These are phyloP conservation scores for Tricholoma saponaceum DNA, from an alignment of 768 basidiomycete species.

Conservation along the genomic window DNA sequence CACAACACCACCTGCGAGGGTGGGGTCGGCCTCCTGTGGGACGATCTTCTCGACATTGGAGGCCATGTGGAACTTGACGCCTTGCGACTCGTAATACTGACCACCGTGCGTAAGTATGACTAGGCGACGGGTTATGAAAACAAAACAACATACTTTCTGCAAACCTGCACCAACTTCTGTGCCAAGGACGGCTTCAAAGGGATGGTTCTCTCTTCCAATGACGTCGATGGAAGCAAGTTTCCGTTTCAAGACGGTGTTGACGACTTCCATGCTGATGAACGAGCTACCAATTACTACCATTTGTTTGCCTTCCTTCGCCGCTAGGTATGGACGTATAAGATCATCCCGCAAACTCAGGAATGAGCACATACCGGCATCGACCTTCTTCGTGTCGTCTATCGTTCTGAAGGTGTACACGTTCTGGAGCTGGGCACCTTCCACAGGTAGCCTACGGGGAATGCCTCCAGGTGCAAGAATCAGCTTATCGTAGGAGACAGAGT, in stretches of 20 bases:
- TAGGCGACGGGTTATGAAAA: not conserved
- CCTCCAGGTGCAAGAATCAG: slow-evolving; percentile 80
- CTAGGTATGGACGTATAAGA: slow-evolving; percentile 25
- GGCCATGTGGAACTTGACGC: slow-evolving; percentile 81
- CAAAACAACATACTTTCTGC: slow-evolving; percentile 51
- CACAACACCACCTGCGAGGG: slow-evolving; percentile 59
- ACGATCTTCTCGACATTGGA: slow-evolving; percentile 65
- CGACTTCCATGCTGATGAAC: slow-evolving; percentile 94
- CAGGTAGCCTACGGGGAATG: slow-evolving; percentile 67
- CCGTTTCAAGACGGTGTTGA: slow-evolving; percentile 65
- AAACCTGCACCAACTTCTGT: slow-evolving; percentile 74
- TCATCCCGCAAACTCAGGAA: not conserved
- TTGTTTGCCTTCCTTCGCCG: slow-evolving; percentile 67
- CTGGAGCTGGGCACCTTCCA: slow-evolving; percentile 68
- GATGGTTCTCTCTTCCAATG: slow-evolving; percentile 77
- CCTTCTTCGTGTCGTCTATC: slow-evolving; percentile 66
- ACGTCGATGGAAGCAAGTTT: slow-evolving; percentile 81
- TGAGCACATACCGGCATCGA: slow-evolving; percentile 53
- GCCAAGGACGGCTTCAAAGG: slow-evolving; percentile 81
- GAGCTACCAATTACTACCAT: slow-evolving; percentile 83
- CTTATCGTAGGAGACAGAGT: slow-evolving; percentile 63
- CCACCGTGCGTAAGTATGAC: not conserved
- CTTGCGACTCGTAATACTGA: slow-evolving; percentile 77
- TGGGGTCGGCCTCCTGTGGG: slow-evolving; percentile 46
- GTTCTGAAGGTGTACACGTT: slow-evolving; percentile 77